Conservation (phyloP, 176 grass and related monocot genomes). For the Tillandsia fasciculata region DNA sequence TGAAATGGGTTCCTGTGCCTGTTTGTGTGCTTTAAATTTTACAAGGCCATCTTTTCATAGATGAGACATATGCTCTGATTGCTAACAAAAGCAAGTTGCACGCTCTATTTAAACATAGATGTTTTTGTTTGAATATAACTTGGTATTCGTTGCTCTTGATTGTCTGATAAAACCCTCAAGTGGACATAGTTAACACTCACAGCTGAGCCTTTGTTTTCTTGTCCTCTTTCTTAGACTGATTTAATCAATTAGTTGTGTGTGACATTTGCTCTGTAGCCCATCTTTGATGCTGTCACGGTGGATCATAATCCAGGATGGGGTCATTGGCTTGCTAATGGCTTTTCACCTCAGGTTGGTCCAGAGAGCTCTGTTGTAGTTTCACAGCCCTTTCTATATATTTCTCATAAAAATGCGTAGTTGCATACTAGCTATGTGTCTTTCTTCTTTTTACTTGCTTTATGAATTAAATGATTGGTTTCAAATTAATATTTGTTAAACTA, state of each 20-base stretch:
- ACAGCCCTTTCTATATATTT: too few relatives aligned
- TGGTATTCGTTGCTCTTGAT: background rate
- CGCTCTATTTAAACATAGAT: too few relatives aligned
- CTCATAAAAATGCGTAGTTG: background rate
- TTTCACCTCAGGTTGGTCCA: slow-evolving; percentile 82
- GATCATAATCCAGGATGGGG: slow-evolving; percentile 95
- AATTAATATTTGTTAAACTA: slow-evolving; percentile 11
- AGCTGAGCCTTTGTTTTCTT: background rate
- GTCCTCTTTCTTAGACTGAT: background rate
- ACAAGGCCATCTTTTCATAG: too few relatives aligned
- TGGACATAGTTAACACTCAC: background rate
- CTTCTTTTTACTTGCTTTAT: background rate
- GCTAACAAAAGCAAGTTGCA: too few relatives aligned
- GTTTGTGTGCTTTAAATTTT: too few relatives aligned
- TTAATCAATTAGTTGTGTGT: background rate
- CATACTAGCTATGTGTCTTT: background rate
- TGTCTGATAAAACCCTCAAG: background rate
- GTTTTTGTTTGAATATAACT: too few relatives aligned
- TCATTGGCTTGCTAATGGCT: slow-evolving; percentile 78
- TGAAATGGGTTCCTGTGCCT: too few relatives aligned
- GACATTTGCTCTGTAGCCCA: slow-evolving; percentile 50
- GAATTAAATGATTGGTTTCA: background rate
- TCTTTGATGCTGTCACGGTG: slow-evolving; percentile 54
- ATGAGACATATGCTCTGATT: too few relatives aligned
- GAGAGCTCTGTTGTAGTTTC: background rate